phyloP scores from a whole-genome alignment of 2,329 filamentous ascomycete species.

The Apiospora koreana region DNA sequence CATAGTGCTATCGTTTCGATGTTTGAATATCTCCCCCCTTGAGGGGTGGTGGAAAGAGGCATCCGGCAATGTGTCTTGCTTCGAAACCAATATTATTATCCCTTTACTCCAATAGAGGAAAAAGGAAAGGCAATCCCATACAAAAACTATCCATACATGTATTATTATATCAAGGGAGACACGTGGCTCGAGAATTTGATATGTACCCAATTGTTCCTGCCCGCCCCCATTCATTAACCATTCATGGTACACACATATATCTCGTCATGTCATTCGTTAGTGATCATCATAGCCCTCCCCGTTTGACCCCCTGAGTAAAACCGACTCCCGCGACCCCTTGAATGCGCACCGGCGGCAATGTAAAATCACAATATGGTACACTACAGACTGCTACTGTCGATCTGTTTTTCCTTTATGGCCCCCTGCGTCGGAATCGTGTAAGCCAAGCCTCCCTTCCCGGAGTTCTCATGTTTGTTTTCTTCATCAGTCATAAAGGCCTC shows the following conservation, averaged over 20 bases:
- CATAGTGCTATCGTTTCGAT: neutral
- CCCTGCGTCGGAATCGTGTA: neutral
- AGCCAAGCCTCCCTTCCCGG: neutral
- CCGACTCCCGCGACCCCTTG: neutral
- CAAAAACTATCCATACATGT: neutral
- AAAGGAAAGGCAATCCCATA: neutral
- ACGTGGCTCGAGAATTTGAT: neutral
- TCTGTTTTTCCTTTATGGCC: neutral
- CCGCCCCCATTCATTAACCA: neutral
- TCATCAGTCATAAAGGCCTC: neutral
- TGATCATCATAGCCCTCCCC: neutral
- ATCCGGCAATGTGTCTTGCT: neutral
- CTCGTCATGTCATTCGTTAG: conserved; percentile 4
- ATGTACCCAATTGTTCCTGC: conserved; percentile 4
- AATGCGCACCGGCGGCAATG: neutral
- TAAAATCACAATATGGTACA: neutral
- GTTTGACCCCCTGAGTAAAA: neutral
- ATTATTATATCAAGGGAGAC: neutral
- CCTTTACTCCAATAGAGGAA: neutral
- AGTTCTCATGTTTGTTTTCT: neutral
- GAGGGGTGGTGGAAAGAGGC: neutral
- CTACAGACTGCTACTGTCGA: neutral
- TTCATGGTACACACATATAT: conserved; percentile 3
- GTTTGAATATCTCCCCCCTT: neutral
- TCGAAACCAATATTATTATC: neutral